Conservation (phyloP, 2,329 filamentous ascomycete species). For the Coniochaeta pulveracea region DNA sequence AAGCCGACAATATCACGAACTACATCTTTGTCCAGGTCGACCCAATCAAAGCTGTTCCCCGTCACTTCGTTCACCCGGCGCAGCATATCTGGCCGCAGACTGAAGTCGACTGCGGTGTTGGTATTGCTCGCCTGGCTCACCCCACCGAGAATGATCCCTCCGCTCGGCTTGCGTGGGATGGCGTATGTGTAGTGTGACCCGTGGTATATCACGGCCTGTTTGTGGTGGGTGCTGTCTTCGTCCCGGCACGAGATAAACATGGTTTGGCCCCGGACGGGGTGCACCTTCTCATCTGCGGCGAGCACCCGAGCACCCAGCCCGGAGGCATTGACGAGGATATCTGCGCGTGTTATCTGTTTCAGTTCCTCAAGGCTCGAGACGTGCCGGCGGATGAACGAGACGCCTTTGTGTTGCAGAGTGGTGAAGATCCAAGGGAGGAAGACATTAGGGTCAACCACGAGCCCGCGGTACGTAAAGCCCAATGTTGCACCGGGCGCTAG, state of each 20-base stretch:
- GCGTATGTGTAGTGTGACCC: background rate
- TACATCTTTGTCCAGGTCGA: conserved; percentile 1
- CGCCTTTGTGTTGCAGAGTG: background rate
- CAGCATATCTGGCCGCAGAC: background rate
- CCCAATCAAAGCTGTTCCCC: background rate
- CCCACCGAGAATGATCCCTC: background rate
- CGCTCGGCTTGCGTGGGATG: background rate
- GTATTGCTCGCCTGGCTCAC: background rate
- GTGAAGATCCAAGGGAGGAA: background rate
- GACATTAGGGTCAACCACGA: background rate
- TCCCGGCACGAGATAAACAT: background rate
- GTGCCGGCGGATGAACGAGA: background rate
- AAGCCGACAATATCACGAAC: conserved; percentile 2
- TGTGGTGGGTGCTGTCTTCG: background rate
- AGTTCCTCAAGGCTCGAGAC: background rate
- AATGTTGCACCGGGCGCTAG: background rate
- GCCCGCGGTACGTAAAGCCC: background rate
- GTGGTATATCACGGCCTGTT: background rate
- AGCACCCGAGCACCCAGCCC: background rate
- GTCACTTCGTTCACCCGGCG: background rate
- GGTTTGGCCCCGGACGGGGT: background rate
- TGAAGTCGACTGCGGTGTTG: background rate
- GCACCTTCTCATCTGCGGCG: background rate
- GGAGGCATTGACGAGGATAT: background rate
- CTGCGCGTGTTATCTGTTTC: background rate